A percentile compares a stretch with the other conserved stretches of the same genome.
phyloP scores from a whole-genome alignment of 306 rosid species.

The Dryas octopetala region DNA sequence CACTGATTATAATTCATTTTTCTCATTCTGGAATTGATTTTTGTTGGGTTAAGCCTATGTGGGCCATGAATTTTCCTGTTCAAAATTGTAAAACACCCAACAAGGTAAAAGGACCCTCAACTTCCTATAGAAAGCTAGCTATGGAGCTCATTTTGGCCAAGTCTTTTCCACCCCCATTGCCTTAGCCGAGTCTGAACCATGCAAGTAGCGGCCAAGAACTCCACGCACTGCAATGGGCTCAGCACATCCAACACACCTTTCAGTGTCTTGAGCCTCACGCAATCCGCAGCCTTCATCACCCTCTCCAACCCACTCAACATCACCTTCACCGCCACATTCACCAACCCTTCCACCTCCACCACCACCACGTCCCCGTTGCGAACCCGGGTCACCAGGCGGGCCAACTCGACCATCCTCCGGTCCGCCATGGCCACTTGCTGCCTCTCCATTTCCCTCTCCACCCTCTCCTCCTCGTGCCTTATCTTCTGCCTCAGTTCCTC shows the following conservation, averaged over 20 bases:
- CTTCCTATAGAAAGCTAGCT: background rate
- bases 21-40: background rate
- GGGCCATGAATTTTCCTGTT: background rate
- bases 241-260: slow-evolving; percentile 64
- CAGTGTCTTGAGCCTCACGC: slow-evolving; percentile 65
- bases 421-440: slow-evolving; percentile 61
- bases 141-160: background rate
- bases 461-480: slow-evolving; percentile 40
- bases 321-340: slow-evolving; percentile 42
- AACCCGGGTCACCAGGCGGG: slow-evolving; percentile 14
- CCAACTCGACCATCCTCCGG: slow-evolving; percentile 45
- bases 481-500: slow-evolving; percentile 31
- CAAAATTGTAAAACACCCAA: slow-evolving; percentile 13
- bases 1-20: background rate
- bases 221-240: slow-evolving; percentile 59
- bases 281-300: slow-evolving; percentile 70
- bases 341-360: slow-evolving; percentile 25
- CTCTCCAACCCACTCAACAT: slow-evolving; percentile 52
- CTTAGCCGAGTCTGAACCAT: slow-evolving; percentile 46
- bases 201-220: slow-evolving; percentile 51
- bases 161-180: slow-evolving; percentile 38
- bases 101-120: slow-evolving; percentile 4
- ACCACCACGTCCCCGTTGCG: slow-evolving; percentile 4
- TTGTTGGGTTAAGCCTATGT: background rate
- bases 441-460: slow-evolving; percentile 50